Base-by-base conservation (phyloP, 192 early-diverging fungal genomes). In the Lunasporangiospora selenospora region DNA sequence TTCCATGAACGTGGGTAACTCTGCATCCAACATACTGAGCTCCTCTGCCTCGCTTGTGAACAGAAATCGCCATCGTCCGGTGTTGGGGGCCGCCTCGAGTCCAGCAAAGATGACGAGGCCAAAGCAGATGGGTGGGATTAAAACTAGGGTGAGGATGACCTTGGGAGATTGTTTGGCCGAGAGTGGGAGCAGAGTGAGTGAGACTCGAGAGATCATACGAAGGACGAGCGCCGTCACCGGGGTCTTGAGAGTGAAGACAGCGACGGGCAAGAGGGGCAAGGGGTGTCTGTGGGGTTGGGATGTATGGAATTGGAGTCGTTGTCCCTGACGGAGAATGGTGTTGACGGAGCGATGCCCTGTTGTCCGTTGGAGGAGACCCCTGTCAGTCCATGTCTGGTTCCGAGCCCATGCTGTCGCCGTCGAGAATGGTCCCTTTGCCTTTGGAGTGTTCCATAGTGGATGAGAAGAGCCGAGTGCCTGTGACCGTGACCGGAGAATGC, bases 41-140 rank as follows among this genome's bases (percentile, higher is more conserved):
- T 86, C 82, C 57, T 86, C 82, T 56, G 81, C 75, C 61, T 83
- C 80, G 19, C 38, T 77, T 9, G 79, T 58, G 46, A 79, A 82
- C 16, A 78, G 39, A 36, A 86, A 66, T 45, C 84, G 66, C 58
- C 79, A 71, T 54, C 84, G 56, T 13, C 75, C 75, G 1, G 84
- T 86, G 45, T 86, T 81, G 43, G 84, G 84, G 27, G 84, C 84
- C 49, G 76, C 54, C 36, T 78, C 77, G 5, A 78, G 19, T 11
- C 76, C 76, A 15, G 62, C 55, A 51, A 77, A 66, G 31, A 71
- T 62, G 23, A 71, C 43, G 6, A 77, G 46, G 5, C 62, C 62
- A 53, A 77, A 77, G 30, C 76, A 69, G 21, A 70, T 37, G 27
- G 67, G 62, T 38, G 76, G 76, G 31, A 66, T 71, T 16, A 60